Conservation (phyloP, 2,329 filamentous ascomycete species). For the Ophiostoma sp. region DNA sequence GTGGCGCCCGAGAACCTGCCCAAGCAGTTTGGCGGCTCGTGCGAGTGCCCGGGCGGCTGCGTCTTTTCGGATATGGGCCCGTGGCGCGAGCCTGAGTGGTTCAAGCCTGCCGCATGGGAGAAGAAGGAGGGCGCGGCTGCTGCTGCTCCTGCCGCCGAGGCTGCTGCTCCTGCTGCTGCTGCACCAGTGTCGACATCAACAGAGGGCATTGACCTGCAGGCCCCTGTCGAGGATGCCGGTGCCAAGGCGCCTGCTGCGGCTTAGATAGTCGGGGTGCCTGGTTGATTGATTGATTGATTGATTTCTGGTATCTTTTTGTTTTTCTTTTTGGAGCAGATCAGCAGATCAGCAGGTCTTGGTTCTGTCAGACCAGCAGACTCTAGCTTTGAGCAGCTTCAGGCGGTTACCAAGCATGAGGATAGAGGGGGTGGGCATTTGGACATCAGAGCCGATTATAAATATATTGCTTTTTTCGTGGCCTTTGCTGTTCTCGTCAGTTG, state of each 20-base stretch:
- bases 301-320: neutral
- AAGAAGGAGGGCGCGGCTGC: constrained; percentile 42
- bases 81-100: constrained; percentile 70
- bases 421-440: constrained; percentile 1
- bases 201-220: constrained; percentile 32
- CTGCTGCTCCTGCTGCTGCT: constrained; percentile 29
- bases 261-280: constrained; percentile 13
- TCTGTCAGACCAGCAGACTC: neutral
- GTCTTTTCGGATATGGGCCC: constrained; percentile 82
- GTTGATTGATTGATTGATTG: neutral
- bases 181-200: constrained; percentile 28
- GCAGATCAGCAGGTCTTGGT: neutral
- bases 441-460: neutral
- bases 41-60: constrained; percentile 78
- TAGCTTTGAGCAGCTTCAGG: neutral
- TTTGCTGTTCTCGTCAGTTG: neutral
- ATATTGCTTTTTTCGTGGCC: neutral
- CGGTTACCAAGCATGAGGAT: neutral
- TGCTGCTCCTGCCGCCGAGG: constrained; percentile 31
- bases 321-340: constrained; percentile 1
- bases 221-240: neutral
- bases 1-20: constrained; percentile 87
- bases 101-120: constrained; percentile 60
- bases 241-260: constrained; percentile 30
- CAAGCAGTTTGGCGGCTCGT: constrained; percentile 75